These are phyloP conservation scores for Penicillium palitans DNA, from an alignment of 2,329 filamentous ascomycete species.

Conservation along the genomic window DNA sequence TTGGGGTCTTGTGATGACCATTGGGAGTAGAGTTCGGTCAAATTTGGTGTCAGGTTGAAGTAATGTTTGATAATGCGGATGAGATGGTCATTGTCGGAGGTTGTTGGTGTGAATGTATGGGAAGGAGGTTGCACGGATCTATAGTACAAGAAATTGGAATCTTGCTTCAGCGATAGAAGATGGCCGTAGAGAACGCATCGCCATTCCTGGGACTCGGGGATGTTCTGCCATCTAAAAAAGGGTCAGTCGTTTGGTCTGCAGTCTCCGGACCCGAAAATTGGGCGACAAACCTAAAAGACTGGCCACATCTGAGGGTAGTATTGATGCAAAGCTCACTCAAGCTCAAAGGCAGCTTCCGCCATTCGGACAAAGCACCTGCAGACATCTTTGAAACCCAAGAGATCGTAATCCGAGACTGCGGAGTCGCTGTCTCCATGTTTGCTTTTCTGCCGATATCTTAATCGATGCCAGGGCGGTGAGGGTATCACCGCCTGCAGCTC, in stretches of 20 bases:
- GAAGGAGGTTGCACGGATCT: constrained; percentile 46
- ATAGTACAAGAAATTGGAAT: constrained; percentile 76
- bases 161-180: constrained; percentile 81
- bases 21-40: constrained; percentile 74
- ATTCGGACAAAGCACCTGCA: constrained; percentile 63
- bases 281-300: constrained; percentile 70
- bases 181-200: constrained; percentile 83
- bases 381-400: not conserved
- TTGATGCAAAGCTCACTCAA: constrained; percentile 89
- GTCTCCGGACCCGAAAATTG: not conserved
- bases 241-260: constrained; percentile 3
- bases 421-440: not conserved
- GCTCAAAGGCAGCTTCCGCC: constrained; percentile 81
- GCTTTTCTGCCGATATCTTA: not conserved
- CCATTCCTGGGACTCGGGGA: constrained; percentile 74
- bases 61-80: constrained; percentile 76
- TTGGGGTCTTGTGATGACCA: constrained; percentile 86
- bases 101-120: constrained; percentile 34
- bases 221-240: constrained; percentile 73
- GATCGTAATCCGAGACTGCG: not conserved
- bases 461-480: constrained; percentile 26
- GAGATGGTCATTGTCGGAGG: constrained; percentile 61
- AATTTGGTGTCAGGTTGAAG: constrained; percentile 78
- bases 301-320: constrained; percentile 89
- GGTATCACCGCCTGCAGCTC: constrained; percentile 18